Evolutionary conservation across 305 asterid species (phyloP).

Genomic region (Fraxinus sp.): DNA sequence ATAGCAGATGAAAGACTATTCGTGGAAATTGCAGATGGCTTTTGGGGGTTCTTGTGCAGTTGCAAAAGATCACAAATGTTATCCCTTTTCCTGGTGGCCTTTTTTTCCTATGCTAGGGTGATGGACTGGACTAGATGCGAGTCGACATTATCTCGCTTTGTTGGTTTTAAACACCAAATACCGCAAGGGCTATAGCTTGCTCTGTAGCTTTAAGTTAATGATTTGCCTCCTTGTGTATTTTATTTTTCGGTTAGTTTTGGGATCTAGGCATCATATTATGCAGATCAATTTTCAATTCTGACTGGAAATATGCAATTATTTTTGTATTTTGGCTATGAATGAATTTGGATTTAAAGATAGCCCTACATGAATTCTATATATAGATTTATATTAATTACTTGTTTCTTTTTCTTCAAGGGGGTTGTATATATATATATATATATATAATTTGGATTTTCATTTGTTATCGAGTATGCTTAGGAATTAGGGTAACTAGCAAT

Average conservation of each 20-base stretch:
- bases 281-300: not conserved
- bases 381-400: not conserved
- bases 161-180: not conserved
- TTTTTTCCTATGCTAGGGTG: not conserved
- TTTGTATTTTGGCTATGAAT: not conserved
- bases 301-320: not conserved
- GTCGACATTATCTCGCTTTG: not conserved
- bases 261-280: not conserved
- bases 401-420: not conserved
- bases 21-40: not conserved
- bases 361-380: not conserved
- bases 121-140: not conserved
- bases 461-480: not conserved
- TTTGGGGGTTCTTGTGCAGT: not conserved
- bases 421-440: not conserved
- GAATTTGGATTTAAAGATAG: not conserved
- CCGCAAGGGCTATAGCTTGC: not conserved
- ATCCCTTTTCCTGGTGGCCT: not conserved
- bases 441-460: not conserved
- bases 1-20: constrained; percentile 36
- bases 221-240: not conserved
- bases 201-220: not conserved
- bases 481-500: not conserved
- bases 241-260: not conserved
- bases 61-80: not conserved